Percentiles rank a stretch among this genome's conserved stretches.
phyloP scores from a whole-genome alignment of 2,329 filamentous ascomycete species.

The Endothia cerciana region DNA sequence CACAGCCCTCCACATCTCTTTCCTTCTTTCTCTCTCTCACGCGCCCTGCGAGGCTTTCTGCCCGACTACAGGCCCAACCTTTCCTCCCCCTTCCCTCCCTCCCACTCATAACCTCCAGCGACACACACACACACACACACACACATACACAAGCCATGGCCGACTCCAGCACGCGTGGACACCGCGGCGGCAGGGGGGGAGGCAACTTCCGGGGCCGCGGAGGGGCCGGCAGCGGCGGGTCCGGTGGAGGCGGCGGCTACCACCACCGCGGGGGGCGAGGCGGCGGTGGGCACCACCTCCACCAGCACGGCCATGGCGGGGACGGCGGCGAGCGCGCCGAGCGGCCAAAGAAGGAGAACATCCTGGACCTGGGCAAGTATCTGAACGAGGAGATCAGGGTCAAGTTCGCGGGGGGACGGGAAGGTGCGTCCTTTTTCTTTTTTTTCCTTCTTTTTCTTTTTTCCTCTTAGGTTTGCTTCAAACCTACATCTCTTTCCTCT shows the following conservation, averaged over 20 bases:
- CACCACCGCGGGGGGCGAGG: conserved; percentile 53
- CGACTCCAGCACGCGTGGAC: conserved; percentile 7
- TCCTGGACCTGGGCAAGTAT: conserved; percentile 92
- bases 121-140: not conserved
- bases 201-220: conserved; percentile 31
- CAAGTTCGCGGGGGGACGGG: conserved; percentile 93
- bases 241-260: too few relatives aligned
- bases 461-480: not conserved
- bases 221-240: conserved; percentile 59
- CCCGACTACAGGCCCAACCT: too few relatives aligned
- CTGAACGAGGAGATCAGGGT: conserved; percentile 95
- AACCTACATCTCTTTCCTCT: too few relatives aligned
- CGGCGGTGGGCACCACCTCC: conserved; percentile 43
- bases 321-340: conserved; percentile 66
- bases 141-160: conserved; percentile 3
- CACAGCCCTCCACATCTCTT: too few relatives aligned
- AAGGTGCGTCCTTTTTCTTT: conserved; percentile 63
- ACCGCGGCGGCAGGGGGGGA: conserved; percentile 2
- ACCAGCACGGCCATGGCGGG: conserved; percentile 37
- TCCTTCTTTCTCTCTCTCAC: too few relatives aligned
- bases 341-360: conserved; percentile 97
- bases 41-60: too few relatives aligned
- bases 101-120: too few relatives aligned
- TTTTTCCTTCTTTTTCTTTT: not conserved
- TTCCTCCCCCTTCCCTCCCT: too few relatives aligned